Evolutionary conservation across 129 eudicot genomes (phyloP).

Genomic region (Saussurea involucrata): DNA sequence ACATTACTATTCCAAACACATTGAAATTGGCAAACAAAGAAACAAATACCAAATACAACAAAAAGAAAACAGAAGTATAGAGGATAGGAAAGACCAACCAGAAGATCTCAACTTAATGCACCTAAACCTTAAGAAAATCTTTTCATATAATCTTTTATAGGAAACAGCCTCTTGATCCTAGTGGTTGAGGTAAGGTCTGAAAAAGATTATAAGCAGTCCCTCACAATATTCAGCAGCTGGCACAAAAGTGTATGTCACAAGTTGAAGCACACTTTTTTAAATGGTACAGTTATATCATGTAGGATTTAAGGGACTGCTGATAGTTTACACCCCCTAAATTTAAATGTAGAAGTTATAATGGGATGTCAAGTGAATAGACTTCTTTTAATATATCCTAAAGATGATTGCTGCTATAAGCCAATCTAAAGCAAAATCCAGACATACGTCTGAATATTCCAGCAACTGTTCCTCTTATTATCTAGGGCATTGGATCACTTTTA

Average conservation of each 20-base stretch:
- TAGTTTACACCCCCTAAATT: neutral
- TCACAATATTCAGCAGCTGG: neutral
- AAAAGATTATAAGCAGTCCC: neutral
- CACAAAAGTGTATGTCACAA: neutral
- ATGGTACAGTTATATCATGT: neutral
- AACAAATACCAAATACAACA: slow-evolving; percentile 13
- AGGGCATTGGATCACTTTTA: too few relatives aligned
- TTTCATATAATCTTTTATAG: neutral
- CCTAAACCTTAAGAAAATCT: neutral
- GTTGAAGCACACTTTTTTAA: neutral
- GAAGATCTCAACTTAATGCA: neutral
- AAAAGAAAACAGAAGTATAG: neutral
- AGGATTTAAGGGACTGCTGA: neutral
- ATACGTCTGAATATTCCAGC: too few relatives aligned
- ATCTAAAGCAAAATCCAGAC: neutral
- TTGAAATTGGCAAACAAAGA: slow-evolving; percentile 9
- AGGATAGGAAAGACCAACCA: neutral
- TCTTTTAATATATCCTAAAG: neutral
- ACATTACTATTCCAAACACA: neutral
- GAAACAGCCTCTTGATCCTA: neutral
- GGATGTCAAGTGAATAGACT: neutral
- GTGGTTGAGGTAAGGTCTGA: neutral
- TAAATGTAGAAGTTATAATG: neutral
- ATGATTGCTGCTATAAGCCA: neutral
- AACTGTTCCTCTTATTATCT: too few relatives aligned